Percentiles rank a stretch among this genome's conserved stretches.
phyloP scores from a whole-genome alignment of 2,329 filamentous ascomycete genomes.

The Aspergillus viridinutans region DNA sequence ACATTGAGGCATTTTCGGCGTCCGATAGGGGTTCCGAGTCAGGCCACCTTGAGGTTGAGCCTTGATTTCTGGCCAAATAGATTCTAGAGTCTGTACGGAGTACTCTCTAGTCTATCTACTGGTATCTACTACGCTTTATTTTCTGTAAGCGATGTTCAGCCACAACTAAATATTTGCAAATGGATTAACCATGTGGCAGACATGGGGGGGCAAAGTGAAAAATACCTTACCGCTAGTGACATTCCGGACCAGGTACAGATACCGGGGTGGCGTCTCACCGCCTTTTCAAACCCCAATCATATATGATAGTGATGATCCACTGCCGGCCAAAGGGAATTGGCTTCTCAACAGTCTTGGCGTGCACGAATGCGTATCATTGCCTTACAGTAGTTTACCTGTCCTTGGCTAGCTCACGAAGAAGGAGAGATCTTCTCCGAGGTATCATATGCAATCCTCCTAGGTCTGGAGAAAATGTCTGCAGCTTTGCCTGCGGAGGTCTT shows the following conservation, averaged over 20 bases:
- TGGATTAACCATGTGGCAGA: not conserved
- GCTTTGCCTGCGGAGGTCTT: not conserved
- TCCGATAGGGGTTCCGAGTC: not conserved
- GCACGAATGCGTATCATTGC: not conserved
- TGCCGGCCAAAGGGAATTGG: constrained; percentile 5
- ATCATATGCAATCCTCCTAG: not conserved
- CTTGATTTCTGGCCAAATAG: no score
- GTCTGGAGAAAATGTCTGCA: no score
- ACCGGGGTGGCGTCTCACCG: constrained; percentile 9
- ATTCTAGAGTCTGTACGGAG: no score
- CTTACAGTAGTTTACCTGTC: not conserved
- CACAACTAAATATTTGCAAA: not conserved
- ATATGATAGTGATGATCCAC: not conserved
- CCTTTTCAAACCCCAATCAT: constrained; percentile 5
- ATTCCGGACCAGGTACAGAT: not conserved
- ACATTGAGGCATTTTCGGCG: not conserved
- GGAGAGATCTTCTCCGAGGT: not conserved
- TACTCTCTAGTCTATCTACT: no score
- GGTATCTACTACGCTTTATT: no score
- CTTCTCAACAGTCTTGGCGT: constrained; percentile 15
- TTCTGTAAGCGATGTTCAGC: not conserved
- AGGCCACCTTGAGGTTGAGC: not conserved
- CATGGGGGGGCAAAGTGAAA: not conserved
- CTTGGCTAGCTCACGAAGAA: not conserved
- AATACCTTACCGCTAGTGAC: not conserved